A percentile compares a stretch with the other conserved stretches of the same genome.
phyloP scores from a whole-genome alignment of 2,329 filamentous ascomycete species.

The Plenodomus biglobosus region DNA sequence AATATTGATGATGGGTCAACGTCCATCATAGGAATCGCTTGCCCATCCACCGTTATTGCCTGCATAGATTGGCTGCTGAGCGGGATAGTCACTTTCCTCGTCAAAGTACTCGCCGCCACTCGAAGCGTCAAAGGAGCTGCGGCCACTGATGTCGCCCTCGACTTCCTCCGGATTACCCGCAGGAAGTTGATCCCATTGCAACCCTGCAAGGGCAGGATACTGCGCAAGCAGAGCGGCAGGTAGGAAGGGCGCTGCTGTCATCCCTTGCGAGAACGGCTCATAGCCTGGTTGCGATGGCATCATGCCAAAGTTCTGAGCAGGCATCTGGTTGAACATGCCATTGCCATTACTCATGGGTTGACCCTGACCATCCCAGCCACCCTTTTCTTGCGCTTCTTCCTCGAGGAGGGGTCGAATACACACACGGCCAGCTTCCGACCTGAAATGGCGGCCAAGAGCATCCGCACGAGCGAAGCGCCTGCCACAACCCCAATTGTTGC shows the following conservation, averaged over 20 bases:
- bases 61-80: slow-evolving; percentile 32
- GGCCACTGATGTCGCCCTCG: slow-evolving; percentile 67
- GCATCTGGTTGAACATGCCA: slow-evolving; percentile 38
- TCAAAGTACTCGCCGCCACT: slow-evolving; percentile 69
- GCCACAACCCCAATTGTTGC: slow-evolving; percentile 88
- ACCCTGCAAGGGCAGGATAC: slow-evolving; percentile 86
- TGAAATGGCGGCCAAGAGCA: slow-evolving; percentile 89
- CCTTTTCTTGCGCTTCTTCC: slow-evolving; percentile 82
- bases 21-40: slow-evolving; percentile 34
- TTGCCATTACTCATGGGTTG: slow-evolving; percentile 62
- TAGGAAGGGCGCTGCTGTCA: slow-evolving; percentile 52
- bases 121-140: slow-evolving; percentile 76
- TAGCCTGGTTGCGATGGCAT: slow-evolving; percentile 41
- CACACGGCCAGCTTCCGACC: slow-evolving; percentile 90
- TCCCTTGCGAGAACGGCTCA: slow-evolving; percentile 31
- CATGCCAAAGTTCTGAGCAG: slow-evolving; percentile 31
- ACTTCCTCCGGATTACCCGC: slow-evolving; percentile 58
- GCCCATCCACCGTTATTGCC: slow-evolving; percentile 39
- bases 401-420: slow-evolving; percentile 98
- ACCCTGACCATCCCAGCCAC: slow-evolving; percentile 57
- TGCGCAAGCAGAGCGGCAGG: slow-evolving; percentile 86
- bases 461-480: slow-evolving; percentile 93
- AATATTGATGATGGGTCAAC: neutral
- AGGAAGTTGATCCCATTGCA: slow-evolving; percentile 81
- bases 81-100: slow-evolving; percentile 62